Conservation (phyloP, 1,284 basidiomycete genomes). For the Malassezia arunalokei region DNA sequence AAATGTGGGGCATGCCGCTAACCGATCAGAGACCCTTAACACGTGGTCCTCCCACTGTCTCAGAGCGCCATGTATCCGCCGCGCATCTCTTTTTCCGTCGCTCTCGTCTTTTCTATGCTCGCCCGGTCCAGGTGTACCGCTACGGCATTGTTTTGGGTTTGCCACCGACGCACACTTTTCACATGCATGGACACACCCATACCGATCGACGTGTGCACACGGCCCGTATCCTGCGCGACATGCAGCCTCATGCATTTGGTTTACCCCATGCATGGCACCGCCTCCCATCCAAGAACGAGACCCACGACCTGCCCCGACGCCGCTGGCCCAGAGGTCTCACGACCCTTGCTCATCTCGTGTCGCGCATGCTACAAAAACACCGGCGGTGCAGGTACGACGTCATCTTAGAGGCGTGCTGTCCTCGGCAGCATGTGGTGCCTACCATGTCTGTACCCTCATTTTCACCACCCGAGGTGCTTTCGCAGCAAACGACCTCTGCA, state of each 20-base stretch:
- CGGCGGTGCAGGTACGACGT: conserved; percentile 59
- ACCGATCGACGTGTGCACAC: neutral
- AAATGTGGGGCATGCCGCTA: conserved; percentile 62
- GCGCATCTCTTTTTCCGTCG: neutral
- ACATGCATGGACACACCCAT: neutral
- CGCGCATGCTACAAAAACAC: conserved; percentile 59
- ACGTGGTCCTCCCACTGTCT: neutral
- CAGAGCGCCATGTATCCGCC: neutral
- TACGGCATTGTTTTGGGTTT: conserved; percentile 3
- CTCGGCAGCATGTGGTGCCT: conserved; percentile 25
- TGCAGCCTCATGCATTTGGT: conserved; percentile 5
- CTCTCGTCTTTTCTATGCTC: neutral
- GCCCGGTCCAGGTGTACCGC: neutral
- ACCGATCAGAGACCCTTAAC: conserved; percentile 43
- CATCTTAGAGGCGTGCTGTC: conserved; percentile 58
- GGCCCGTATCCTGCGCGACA: neutral
- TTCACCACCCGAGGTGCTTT: conserved; percentile 46
- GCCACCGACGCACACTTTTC: neutral
- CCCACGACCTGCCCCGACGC: conserved; percentile 49
- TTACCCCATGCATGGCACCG: neutral
- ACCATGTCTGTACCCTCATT: too few species aligned
- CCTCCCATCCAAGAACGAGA: neutral
- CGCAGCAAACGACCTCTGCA: conserved; percentile 52
- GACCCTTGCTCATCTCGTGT: conserved; percentile 52
- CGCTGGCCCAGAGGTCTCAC: conserved; percentile 57